phyloP scores from a whole-genome alignment of 208 protist genomes.

The Cochliopodium minus region DNA sequence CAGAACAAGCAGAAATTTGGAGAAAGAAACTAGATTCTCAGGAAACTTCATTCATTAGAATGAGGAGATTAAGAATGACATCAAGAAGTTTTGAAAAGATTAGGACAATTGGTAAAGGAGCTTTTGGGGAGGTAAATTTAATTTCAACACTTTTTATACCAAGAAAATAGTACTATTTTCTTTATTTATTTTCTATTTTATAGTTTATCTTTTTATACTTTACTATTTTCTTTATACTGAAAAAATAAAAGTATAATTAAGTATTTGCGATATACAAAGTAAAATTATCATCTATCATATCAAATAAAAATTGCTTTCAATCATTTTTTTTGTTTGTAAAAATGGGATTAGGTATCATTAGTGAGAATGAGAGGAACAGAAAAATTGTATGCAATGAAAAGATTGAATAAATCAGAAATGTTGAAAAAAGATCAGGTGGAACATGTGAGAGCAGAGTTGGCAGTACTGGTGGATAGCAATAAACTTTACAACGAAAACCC shows the following conservation, averaged over 20 bases:
- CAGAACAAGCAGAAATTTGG: too few species aligned
- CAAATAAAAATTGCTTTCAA: too few species aligned
- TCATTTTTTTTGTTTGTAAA: too few species aligned
- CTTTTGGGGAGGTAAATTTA: constrained; percentile 75
- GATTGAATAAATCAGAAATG: constrained; percentile 60
- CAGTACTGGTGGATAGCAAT: constrained; percentile 40
- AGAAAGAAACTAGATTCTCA: too few species aligned
- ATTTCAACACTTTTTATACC: background rate
- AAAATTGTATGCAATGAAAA: constrained; percentile 67
- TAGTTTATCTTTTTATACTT: too few species aligned
- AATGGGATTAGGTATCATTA: constrained; percentile 10
- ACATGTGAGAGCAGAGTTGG: constrained; percentile 63
- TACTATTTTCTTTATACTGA: too few species aligned
- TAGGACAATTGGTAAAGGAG: constrained; percentile 63
- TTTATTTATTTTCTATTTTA: too few species aligned
- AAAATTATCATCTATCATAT: too few species aligned
- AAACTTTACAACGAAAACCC: constrained; percentile 18
- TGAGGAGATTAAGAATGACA: constrained; percentile 24
- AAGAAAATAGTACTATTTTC: constrained; percentile 2
- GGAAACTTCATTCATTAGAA: too few species aligned
- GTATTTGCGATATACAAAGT: too few species aligned
- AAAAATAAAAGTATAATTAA: too few species aligned
- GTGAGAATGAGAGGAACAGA: constrained; percentile 41
- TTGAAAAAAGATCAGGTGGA: constrained; percentile 53
- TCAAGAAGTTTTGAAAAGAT: constrained; percentile 53